Percentiles rank a stretch among this genome's conserved stretches.
These are phyloP conservation scores for Ambrosia trifida DNA, from an alignment of 129 eudicot genomes.

Conservation along the genomic window DNA sequence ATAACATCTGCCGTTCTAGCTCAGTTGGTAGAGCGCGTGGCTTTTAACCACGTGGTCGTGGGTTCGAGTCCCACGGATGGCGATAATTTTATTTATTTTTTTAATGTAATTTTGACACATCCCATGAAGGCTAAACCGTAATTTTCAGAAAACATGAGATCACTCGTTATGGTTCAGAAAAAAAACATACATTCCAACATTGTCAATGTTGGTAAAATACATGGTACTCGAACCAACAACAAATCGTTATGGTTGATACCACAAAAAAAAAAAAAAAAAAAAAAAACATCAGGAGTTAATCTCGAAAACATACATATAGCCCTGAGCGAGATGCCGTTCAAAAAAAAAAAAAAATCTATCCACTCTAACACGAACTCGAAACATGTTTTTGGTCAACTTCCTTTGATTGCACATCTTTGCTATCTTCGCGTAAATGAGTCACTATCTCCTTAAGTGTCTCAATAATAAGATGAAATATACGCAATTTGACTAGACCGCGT, in stretches of 20 bases:
- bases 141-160: too few relatives aligned
- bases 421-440: neutral
- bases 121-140: too few relatives aligned
- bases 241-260: too few relatives aligned
- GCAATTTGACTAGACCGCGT: constrained; percentile 29
- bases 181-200: too few relatives aligned
- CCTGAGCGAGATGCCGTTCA: too few relatives aligned
- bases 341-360: neutral
- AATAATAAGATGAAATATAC: constrained; percentile 19
- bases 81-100: neutral
- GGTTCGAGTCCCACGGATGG: constrained; percentile 96
- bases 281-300: neutral
- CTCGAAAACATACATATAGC: constrained; percentile 13
- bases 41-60: constrained; percentile 99
- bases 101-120: too few relatives aligned
- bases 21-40: constrained; percentile 99
- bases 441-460: constrained; percentile 15
- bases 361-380: neutral
- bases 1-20: constrained; percentile 47
- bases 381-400: neutral
- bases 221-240: too few relatives aligned
- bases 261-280: too few relatives aligned
- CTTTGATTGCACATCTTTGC: neutral
- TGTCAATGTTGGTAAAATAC: too few relatives aligned
- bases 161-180: too few relatives aligned